phyloP scores from a whole-genome alignment of 2,329 filamentous ascomycete genomes.

The Colletotrichum melonis region DNA sequence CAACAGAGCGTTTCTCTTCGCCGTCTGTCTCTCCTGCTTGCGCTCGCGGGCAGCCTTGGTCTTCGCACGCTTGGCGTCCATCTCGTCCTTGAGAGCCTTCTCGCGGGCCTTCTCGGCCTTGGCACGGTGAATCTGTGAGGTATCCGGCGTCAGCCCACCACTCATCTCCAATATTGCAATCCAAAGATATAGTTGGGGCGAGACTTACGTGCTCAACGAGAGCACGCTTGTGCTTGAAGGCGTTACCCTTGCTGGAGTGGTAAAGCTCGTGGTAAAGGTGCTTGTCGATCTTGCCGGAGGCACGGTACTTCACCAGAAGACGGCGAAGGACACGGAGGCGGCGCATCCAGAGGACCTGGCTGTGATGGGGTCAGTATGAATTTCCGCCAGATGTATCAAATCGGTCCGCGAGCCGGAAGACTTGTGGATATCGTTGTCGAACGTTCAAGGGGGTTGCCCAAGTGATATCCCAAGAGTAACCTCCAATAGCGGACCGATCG shows the following conservation, averaged over 20 bases:
- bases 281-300: constrained; percentile 99
- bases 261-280: constrained; percentile 99
- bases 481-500: neutral
- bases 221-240: constrained; percentile 99
- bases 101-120: constrained; percentile 99
- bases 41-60: constrained; percentile 99
- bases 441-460: neutral
- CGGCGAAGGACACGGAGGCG: constrained; percentile 99
- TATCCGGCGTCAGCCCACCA: constrained; percentile 5
- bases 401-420: neutral
- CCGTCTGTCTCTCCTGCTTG: constrained; percentile 89
- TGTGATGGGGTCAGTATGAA: constrained; percentile 52
- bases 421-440: neutral
- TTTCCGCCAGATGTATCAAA: neutral
- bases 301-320: constrained; percentile 99
- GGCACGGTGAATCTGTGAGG: constrained; percentile 93
- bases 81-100: constrained; percentile 97
- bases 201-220: constrained; percentile 98
- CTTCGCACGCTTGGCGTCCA: constrained; percentile 99
- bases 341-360: constrained; percentile 99
- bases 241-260: constrained; percentile 99
- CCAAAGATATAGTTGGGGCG: constrained; percentile 6
- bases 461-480: neutral
- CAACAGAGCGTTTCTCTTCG: constrained; percentile 89
- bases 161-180: constrained; percentile 35